Base-by-base conservation (phyloP, 306 rosid genomes). In the Vigna trinervia region DNA sequence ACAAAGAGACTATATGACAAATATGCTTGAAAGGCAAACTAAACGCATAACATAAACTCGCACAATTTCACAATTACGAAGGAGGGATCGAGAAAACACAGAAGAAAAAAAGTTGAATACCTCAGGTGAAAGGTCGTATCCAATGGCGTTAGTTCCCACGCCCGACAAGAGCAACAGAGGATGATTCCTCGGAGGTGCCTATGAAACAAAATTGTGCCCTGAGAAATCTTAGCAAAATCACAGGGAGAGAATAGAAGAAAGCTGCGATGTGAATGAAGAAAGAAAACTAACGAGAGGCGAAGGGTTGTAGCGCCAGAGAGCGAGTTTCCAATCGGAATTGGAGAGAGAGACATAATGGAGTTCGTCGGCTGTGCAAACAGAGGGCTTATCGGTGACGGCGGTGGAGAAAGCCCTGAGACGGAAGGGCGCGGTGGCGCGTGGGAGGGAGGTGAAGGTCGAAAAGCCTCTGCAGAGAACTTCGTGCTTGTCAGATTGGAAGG, bases 101-200 rank as follows among this genome's bases (percentile, higher is more conserved):
- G 12, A 23, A 64, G 64, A 1, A 32, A 48, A 19, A 10, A 34
- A 13, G 71, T 70, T n/a, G 17, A 81, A 68, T 75, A 95, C 99
- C 93, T 34, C 93, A 2, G 98, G 93, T 6, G 94, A 90, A 68
- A 96, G 99, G 84, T 96, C 99, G 63, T 96, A 92, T 73, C 99
- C 99, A 83, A 96, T 87, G 43, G 99, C 99, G 78, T 96, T 96
- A 17, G 99, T 96, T 66, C 97, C 99, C 75, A 96, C 97, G 26
- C 99, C 99, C 1, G 99, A 96, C 79, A 96, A 84, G 1, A 96
- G 85, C 84, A 96, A 70, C 75, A 96, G 80, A 41, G 99, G 98
- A 41, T 88, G 99, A 82, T 92, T 96, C 88, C 97, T 85, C 51
- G 81, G 87, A 80, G 97, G 93, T 11, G 93, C 97, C 99, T 96